A percentile compares a stretch with the other conserved stretches of the same genome.
Conservation (phyloP, 306 rosid species). For the Acacia melanoxylon region DNA sequence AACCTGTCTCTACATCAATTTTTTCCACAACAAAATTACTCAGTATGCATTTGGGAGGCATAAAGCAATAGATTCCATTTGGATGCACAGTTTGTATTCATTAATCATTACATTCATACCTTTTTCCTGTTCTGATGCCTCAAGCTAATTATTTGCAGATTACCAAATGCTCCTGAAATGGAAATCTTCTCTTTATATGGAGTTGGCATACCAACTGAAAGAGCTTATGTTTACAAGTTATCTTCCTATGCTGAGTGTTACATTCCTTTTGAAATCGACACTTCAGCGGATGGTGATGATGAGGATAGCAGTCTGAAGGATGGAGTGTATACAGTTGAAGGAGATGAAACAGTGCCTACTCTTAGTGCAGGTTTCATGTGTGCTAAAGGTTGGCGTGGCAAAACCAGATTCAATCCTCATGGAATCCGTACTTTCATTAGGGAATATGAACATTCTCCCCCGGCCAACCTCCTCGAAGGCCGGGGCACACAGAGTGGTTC, state of each 20-base stretch:
- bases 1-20: background rate
- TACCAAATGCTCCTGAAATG: conserved; percentile 89
- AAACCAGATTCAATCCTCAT: conserved; percentile 76
- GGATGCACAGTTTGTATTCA: background rate
- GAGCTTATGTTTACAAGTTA: conserved; percentile 74
- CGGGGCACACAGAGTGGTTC: conserved; percentile 87
- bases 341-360: conserved; percentile 90
- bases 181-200: conserved; percentile 85
- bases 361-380: conserved; percentile 89
- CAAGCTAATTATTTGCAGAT: conserved; percentile 46
- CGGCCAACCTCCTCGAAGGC: conserved; percentile 72
- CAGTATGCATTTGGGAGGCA: background rate
- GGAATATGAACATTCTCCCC: conserved; percentile 84
- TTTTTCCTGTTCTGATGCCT: conserved; percentile 8
- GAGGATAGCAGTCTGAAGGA: conserved; percentile 61
- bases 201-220: conserved; percentile 84
- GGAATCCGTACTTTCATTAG: conserved; percentile 57
- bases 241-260: conserved; percentile 64
- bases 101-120: conserved; percentile 11
- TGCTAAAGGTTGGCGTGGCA: conserved; percentile 83
- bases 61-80: background rate
- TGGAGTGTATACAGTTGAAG: conserved; percentile 74
- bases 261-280: conserved; percentile 79
- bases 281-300: conserved; percentile 52
- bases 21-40: background rate